Base-by-base conservation (phyloP, 2,329 filamentous ascomycete species). In the Pestalotiopsis sp. region DNA sequence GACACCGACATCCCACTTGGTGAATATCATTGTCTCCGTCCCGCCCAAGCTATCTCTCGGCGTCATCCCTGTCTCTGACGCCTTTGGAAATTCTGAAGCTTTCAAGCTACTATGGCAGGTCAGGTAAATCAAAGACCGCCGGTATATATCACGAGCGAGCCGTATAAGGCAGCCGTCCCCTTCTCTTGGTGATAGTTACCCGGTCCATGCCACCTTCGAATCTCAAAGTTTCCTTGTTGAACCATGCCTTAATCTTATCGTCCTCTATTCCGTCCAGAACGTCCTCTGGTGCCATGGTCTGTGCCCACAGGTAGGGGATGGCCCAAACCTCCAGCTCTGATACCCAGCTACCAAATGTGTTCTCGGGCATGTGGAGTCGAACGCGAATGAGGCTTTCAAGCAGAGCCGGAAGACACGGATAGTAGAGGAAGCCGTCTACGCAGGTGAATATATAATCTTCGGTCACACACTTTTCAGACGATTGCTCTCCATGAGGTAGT, bases 121-220 rank as follows among this genome's bases (percentile, higher is more conserved):
- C 39, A 45, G 39, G 6, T 14, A 45, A 12, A 45, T 45, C 12
- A 13, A 0, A 45, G 39, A 45, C 39, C 39, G 39, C 12, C 17
- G 39, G 2, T 45, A 14, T 41, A 6, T 45, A 12, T 14, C 12
- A 45, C 39, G 39, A 6, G 39, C 12, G 39, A 45, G 6, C 39
- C 12, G 39, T 14, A 14, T 41, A 11, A 6, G 39, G 39, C 39
- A 41, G 39, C 9, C 9, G 39, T 14, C 39, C 39, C 39, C n/a
- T 64, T 20, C 62, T 64, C 62, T 64, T 64, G 62, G 62, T 64
- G 2, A 23, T 49, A 49, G 62, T 64, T 11, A 64, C 62, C n/a
- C 62, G 39, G 62, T 64, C 62, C 23, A 64, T 64, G 62, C 62
- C 62, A 64, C 62, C 39, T 64, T 64, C 62, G 39, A 64, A 64